Evolutionary conservation across 106 monocot species (phyloP), one percentile per base, ranked within the genome.

Genomic region (Agapanthus africanus): DNA sequence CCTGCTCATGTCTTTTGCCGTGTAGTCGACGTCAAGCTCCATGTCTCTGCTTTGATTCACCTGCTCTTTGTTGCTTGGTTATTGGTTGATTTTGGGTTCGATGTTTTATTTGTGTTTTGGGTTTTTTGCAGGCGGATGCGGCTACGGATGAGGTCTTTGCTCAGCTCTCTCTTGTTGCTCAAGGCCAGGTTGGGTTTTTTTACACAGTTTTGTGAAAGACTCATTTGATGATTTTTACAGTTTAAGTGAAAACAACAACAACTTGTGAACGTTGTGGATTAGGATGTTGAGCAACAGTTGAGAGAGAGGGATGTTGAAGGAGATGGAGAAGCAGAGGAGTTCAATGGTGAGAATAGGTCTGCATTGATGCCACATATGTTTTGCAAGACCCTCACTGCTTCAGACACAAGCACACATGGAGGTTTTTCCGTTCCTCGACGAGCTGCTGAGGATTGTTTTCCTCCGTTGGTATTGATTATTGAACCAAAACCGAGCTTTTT

Each of bases 381-480:
- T 78, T 97, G 95, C 78, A 97, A 97, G 80, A 97, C 95, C 28
- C 86, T 97, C 30, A 97, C 95, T 35, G 91, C 95, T 47, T 97
- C 95, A 16, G 95, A 97, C 66, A 97, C 95, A 1, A 97, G 95
- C 80, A 97, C 95, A 0, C 95, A 97, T 80, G 95, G 95, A 13
- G 95, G 91, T 14, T 97, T 97, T 73, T 97, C 91, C 70, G 95
- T 97, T 40, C 95, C 95, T 46, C 86, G 95, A 33, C 79, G 95
- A 70, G 95, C 95, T 32, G 95, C 95, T 26, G 95, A 97, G 69
- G 95, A 97, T 68, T 97, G 95, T 71, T 97, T 97, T 70, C 91
- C 95, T 77, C 95, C 88, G 1, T 74, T 97, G 95, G 95, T 97
- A 82, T 4, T 47, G 95, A 95, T 72, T 95, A 91, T 67, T n/a